Percentiles rank a stretch among this genome's conserved stretches.
These are phyloP conservation scores for Auriscalpium orientale DNA, from an alignment of 768 basidiomycete species.

Conservation along the genomic window DNA sequence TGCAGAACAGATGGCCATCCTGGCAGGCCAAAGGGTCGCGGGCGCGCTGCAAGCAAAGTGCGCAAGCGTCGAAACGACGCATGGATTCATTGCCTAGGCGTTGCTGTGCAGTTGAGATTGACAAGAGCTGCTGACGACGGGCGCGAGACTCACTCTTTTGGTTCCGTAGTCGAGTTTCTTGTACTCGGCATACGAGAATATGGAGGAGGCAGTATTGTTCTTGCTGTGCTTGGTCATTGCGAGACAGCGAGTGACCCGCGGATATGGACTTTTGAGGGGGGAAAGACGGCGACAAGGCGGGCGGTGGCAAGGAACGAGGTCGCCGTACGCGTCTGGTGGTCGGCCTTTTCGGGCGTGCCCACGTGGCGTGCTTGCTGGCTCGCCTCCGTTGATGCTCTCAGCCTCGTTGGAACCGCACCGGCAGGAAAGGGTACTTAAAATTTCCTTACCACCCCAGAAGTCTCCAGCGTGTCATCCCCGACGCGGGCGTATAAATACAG, in stretches of 20 bases:
- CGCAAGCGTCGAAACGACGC: constrained; percentile 87
- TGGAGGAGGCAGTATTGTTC: constrained; percentile 84
- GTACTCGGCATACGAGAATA: constrained; percentile 86
- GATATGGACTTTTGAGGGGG: too few relatives aligned
- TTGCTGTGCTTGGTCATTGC: constrained; percentile 85
- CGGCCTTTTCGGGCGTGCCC: too few relatives aligned
- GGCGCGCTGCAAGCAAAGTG: constrained; percentile 78
- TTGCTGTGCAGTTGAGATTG: constrained; percentile 36
- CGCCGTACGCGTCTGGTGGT: too few relatives aligned
- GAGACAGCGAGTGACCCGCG: too few relatives aligned
- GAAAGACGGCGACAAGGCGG: too few relatives aligned
- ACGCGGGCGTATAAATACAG: too few relatives aligned
- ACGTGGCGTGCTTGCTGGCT: too few relatives aligned
- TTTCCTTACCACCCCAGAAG: too few relatives aligned
- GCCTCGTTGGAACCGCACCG: too few relatives aligned
- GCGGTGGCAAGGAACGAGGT: too few relatives aligned
- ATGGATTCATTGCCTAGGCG: constrained; percentile 87
- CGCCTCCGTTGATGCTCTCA: background rate
- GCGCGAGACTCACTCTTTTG: constrained; percentile 44
- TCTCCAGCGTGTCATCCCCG: too few relatives aligned
- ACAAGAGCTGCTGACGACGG: background rate
- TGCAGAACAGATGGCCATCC: constrained; percentile 91
- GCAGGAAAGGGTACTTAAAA: too few relatives aligned
- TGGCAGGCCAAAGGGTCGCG: constrained; percentile 77
- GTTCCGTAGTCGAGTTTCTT: constrained; percentile 83